Conservation (phyloP, 768 basidiomycete genomes). For the Favolaschia claudopus region DNA sequence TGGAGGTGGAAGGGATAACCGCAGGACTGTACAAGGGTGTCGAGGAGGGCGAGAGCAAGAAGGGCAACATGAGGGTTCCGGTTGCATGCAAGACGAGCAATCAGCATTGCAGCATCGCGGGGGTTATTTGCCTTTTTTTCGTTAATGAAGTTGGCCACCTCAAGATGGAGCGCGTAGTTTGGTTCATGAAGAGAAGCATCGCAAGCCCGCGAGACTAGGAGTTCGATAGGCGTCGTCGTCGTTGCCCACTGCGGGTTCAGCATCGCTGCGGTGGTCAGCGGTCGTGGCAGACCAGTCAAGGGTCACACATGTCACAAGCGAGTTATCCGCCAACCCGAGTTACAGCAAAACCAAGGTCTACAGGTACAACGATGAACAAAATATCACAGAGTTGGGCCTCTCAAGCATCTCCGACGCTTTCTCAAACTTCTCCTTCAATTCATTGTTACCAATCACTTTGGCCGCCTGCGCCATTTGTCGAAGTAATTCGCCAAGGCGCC, state of each 20-base stretch:
- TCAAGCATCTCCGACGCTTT: slow-evolving; percentile 93
- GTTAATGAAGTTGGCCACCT: slow-evolving; percentile 94
- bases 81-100: slow-evolving; percentile 88
- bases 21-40: slow-evolving; percentile 93
- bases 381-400: slow-evolving; percentile 92
- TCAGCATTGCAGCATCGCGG: slow-evolving; percentile 88
- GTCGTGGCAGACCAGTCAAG: no score
- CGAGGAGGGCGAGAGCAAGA: slow-evolving; percentile 84
- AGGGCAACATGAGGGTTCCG: slow-evolving; percentile 92
- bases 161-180: slow-evolving; percentile 90
- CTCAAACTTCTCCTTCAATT: slow-evolving; percentile 93
- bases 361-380: slow-evolving; percentile 86
- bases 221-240: slow-evolving; percentile 68
- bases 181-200: slow-evolving; percentile 88
- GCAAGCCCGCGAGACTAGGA: slow-evolving; percentile 83
- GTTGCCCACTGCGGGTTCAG: slow-evolving; percentile 55
- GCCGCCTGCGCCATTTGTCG: slow-evolving; percentile 96
- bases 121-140: slow-evolving; percentile 96
- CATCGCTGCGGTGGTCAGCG: slow-evolving; percentile 45
- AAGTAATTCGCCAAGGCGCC: slow-evolving; percentile 91
- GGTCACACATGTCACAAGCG: no score
- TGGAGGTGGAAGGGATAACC: slow-evolving; percentile 98
- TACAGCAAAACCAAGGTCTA: no score
- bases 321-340: no score
- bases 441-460: slow-evolving; percentile 95